phyloP scores from a whole-genome alignment of 2,329 filamentous ascomycete species.

The Ceratocystis ficicola region DNA sequence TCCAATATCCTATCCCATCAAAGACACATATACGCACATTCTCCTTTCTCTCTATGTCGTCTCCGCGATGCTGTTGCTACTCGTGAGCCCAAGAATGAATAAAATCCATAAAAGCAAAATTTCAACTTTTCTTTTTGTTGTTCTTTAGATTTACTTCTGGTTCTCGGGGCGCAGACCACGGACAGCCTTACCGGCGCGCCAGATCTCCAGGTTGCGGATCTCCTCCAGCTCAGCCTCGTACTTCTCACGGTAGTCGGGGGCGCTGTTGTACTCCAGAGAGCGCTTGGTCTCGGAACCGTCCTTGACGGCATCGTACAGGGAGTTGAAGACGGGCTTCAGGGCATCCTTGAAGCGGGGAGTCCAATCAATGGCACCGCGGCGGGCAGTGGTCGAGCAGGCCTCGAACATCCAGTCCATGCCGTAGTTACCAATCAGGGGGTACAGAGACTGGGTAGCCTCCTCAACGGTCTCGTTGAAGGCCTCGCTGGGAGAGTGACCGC shows the following conservation, averaged over 20 bases:
- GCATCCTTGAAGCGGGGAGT: constrained; percentile 92
- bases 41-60: background rate
- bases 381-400: constrained; percentile 96
- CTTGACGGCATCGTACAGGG: constrained; percentile 86
- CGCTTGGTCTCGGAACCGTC: constrained; percentile 90
- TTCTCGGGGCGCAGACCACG: constrained; percentile 79
- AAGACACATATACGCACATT: constrained; percentile 15
- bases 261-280: constrained; percentile 93
- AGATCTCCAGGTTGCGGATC: constrained; percentile 97
- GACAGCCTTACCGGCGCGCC: constrained; percentile 95
- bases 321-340: constrained; percentile 97
- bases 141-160: constrained; percentile 48
- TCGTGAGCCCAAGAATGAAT: constrained; percentile 13
- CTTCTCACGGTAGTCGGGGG: constrained; percentile 89
- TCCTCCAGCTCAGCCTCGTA: constrained; percentile 98
- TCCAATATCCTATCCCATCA: constrained; percentile 18
- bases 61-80: constrained; percentile 21
- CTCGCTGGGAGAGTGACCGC: constrained; percentile 92
- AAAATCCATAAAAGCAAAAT: constrained; percentile 10
- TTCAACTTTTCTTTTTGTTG: constrained; percentile 1
- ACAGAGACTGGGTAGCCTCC: constrained; percentile 95
- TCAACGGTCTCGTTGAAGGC: constrained; percentile 99
- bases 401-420: constrained; percentile 99
- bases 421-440: constrained; percentile 92
- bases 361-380: constrained; percentile 98